Evolutionary conservation across 169 alveolate species (phyloP).

Genomic region (Plasmodium inui): DNA sequence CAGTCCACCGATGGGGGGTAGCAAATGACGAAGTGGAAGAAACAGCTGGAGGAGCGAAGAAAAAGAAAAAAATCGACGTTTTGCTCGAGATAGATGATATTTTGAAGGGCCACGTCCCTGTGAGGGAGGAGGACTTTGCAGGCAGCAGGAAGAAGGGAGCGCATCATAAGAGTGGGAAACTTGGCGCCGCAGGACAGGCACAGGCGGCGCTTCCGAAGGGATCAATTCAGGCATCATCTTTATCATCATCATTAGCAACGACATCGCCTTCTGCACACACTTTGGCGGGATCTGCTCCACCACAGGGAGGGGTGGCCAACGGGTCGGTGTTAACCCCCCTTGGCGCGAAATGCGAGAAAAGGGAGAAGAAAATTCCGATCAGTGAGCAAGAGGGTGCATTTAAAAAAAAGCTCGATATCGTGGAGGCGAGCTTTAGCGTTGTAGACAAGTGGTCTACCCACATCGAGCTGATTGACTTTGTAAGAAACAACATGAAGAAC

Average conservation of each 20-base stretch:
- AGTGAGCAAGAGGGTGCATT: background rate
- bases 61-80: background rate
- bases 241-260: background rate
- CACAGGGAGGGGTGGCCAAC: background rate
- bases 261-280: background rate
- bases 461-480: constrained; percentile 55
- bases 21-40: background rate
- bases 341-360: background rate
- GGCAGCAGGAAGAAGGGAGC: background rate
- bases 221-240: background rate
- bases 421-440: constrained; percentile 44
- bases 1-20: background rate
- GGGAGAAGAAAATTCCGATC: background rate
- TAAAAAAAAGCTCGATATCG: constrained; percentile 10
- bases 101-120: background rate
- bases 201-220: background rate
- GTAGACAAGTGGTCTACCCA: constrained; percentile 48
- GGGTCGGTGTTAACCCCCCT: background rate
- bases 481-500: constrained; percentile 38
- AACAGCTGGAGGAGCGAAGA: background rate
- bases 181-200: background rate
- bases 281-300: too few relatives aligned
- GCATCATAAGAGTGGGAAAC: background rate
- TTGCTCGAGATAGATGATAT: background rate
- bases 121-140: background rate